Evolutionary conservation across 345 rosid genomes (phyloP).

Genomic region (Lumnitzera racemosa): DNA sequence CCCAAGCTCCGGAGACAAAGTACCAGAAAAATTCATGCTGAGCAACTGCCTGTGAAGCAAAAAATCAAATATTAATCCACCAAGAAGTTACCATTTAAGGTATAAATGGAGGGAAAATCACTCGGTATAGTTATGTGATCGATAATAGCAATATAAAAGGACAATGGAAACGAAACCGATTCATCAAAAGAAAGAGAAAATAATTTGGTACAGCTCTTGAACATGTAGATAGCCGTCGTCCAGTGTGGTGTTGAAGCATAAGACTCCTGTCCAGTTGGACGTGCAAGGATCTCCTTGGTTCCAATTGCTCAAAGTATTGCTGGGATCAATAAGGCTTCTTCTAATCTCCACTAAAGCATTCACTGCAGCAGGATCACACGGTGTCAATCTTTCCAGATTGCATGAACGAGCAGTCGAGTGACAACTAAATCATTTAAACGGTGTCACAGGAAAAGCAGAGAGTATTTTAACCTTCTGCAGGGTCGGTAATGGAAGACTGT

Average conservation of each 20-base stretch:
- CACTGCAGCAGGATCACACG: conserved; percentile 29
- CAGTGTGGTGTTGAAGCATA: conserved; percentile 45
- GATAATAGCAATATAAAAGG: no score
- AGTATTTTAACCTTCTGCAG: conserved; percentile 49
- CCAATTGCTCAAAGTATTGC: conserved; percentile 66
- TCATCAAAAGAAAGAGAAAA: not conserved
- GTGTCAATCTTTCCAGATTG: not conserved
- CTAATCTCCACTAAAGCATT: conserved; percentile 50
- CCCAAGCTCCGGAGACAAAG: conserved; percentile 75
- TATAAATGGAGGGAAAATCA: not conserved
- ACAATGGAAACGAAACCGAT: no score
- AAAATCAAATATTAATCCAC: not conserved
- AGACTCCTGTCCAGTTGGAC: conserved; percentile 87
- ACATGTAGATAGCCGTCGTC: conserved; percentile 80
- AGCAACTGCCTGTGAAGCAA: conserved; percentile 60
- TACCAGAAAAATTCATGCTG: conserved; percentile 70
- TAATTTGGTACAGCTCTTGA: conserved; percentile 45
- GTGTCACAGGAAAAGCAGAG: not conserved
- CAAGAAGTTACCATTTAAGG: not conserved
- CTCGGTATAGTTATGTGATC: no score
- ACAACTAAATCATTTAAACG: conserved; percentile 1
- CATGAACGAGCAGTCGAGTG: not conserved
- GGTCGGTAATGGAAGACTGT: conserved; percentile 41
- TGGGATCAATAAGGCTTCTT: conserved; percentile 48
- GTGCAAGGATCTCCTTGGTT: conserved; percentile 72